These are phyloP conservation scores for Vigna mungo DNA, from an alignment of 306 rosid species.

Conservation along the genomic window DNA sequence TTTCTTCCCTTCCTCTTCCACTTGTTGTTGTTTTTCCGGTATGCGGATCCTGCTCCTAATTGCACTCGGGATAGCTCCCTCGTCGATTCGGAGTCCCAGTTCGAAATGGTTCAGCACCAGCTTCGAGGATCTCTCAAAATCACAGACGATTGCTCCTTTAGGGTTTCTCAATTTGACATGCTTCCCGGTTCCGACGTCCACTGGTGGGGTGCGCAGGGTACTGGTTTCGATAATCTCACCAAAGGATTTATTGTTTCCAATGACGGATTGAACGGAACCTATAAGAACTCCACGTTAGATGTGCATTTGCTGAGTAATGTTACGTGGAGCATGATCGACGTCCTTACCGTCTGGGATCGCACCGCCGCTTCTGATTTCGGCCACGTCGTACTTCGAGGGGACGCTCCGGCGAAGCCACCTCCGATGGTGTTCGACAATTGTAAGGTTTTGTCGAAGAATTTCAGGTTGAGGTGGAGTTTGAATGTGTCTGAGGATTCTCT, in stretches of 20 bases:
- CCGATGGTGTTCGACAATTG: slow-evolving; percentile 80
- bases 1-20: slow-evolving; percentile 27
- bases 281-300: slow-evolving; percentile 57
- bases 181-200: slow-evolving; percentile 75
- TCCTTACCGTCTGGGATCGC: slow-evolving; percentile 81
- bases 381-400: slow-evolving; percentile 48
- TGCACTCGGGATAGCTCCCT: slow-evolving; percentile 60
- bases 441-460: slow-evolving; percentile 60
- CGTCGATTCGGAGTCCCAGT: slow-evolving; percentile 57
- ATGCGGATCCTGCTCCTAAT: slow-evolving; percentile 61
- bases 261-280: slow-evolving; percentile 63
- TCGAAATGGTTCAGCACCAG: slow-evolving; percentile 87
- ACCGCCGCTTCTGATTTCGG: slow-evolving; percentile 87
- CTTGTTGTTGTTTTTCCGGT: slow-evolving; percentile 32
- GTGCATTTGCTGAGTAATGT: slow-evolving; percentile 64
- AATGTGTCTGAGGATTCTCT: slow-evolving; percentile 55
- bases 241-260: slow-evolving; percentile 70
- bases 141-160: slow-evolving; percentile 77
- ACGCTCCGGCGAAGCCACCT: not conserved
- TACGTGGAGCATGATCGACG: slow-evolving; percentile 77
- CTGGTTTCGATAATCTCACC: slow-evolving; percentile 67
- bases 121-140: slow-evolving; percentile 71
- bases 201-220: slow-evolving; percentile 71
- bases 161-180: slow-evolving; percentile 90
- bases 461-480: slow-evolving; percentile 87